A percentile compares a stretch with the other conserved stretches of the same genome.
phyloP scores from a whole-genome alignment of 1,139 yeast species.

The Lodderomyces pseudojiufengensis region DNA sequence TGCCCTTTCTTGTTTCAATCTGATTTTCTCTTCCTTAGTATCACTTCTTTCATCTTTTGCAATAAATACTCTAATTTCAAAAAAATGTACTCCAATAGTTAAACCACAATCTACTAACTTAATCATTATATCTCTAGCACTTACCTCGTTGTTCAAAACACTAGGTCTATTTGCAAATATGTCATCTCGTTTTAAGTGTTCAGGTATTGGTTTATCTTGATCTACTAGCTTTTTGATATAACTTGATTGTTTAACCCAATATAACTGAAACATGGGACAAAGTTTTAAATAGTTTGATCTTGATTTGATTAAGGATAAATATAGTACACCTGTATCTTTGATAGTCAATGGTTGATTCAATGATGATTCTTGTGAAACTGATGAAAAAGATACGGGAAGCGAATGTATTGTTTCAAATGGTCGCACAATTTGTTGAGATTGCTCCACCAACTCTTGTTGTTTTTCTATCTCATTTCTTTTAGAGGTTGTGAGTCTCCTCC shows the following conservation, averaged over 20 bases:
- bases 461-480: constrained; percentile 46
- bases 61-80: constrained; percentile 73
- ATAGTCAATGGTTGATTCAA: constrained; percentile 65
- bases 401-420: constrained; percentile 68
- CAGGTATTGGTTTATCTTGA: constrained; percentile 28
- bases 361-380: constrained; percentile 54
- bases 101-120: constrained; percentile 75
- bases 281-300: constrained; percentile 70
- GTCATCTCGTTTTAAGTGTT: constrained; percentile 22
- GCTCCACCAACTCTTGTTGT: constrained; percentile 42
- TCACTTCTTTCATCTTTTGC: constrained; percentile 66
- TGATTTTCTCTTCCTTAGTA: constrained; percentile 30
- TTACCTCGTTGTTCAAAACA: constrained; percentile 43
- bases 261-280: constrained; percentile 68
- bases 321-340: constrained; percentile 69
- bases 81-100: constrained; percentile 78
- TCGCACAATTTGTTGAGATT: constrained; percentile 44
- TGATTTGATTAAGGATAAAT: constrained; percentile 71
- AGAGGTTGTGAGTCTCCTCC: constrained; percentile 47
- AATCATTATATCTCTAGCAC: constrained; percentile 84
- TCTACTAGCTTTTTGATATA: constrained; percentile 41
- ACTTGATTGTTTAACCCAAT: constrained; percentile 68
- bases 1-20: constrained; percentile 27
- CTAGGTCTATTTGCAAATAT: constrained; percentile 31
- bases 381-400: constrained; percentile 64